phyloP scores from a whole-genome alignment of 768 basidiomycete species.

The Filobasidium floriforme region DNA sequence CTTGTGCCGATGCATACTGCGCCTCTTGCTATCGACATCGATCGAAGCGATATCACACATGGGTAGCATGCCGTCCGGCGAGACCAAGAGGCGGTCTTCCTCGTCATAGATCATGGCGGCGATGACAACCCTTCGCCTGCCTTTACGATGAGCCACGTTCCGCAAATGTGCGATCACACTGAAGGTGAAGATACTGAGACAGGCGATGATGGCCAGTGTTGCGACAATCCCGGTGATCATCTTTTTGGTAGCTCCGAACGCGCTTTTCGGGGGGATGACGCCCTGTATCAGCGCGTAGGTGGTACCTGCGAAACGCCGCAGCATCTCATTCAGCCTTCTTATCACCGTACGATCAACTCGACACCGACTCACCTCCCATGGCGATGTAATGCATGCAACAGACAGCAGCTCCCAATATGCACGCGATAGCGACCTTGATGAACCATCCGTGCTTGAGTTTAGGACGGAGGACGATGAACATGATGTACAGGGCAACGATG shows the following conservation, averaged over 20 bases:
- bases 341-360: not conserved
- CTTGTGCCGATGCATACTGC: not conserved
- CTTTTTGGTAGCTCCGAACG: conserved; percentile 27
- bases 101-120: conserved; percentile 42
- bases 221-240: conserved; percentile 43
- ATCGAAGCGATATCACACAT: conserved; percentile 42
- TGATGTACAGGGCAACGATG: conserved; percentile 43
- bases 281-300: conserved; percentile 14
- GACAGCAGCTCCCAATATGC: conserved; percentile 42
- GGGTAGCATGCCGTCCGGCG: conserved; percentile 43
- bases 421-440: conserved; percentile 37
- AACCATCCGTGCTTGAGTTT: conserved; percentile 45
- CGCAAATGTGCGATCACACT: conserved; percentile 32
- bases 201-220: conserved; percentile 41
- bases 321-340: not conserved
- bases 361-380: conserved; percentile 30
- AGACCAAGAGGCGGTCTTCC: conserved; percentile 41
- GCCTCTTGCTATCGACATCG: conserved; percentile 14
- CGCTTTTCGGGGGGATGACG: conserved; percentile 3
- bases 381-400: conserved; percentile 41
- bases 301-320: not conserved
- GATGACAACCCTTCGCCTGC: conserved; percentile 41
- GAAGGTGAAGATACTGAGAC: conserved; percentile 39
- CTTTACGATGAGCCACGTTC: conserved; percentile 26
- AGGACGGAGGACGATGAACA: conserved; percentile 46